phyloP scores from a whole-genome alignment of 441 rosid species.

The Pelargonium myrrhifolium region DNA sequence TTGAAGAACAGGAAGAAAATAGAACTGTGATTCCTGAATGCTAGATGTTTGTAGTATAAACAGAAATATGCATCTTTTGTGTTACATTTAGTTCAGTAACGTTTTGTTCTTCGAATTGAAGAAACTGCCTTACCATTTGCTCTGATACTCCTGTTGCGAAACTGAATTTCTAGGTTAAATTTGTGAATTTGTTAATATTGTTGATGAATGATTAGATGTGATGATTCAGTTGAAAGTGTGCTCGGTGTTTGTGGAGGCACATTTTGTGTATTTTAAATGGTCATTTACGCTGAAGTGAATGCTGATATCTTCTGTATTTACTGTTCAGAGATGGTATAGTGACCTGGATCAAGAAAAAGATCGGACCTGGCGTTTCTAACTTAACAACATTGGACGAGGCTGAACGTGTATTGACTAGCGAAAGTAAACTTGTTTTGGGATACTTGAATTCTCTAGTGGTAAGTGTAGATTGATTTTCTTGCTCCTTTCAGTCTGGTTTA shows the following conservation, averaged over 20 bases:
- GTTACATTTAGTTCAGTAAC: neutral
- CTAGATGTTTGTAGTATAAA: neutral
- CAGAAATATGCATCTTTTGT: neutral
- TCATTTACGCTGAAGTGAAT: neutral
- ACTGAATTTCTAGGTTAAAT: neutral
- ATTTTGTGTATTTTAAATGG: neutral
- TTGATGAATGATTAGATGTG: neutral
- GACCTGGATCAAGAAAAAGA: conserved; percentile 94
- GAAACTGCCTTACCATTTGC: no score
- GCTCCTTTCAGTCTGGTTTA: neutral
- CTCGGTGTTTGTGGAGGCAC: neutral
- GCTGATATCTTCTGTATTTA: neutral
- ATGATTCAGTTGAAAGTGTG: neutral
- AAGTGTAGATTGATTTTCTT: conserved; percentile 16
- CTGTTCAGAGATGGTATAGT: conserved; percentile 30
- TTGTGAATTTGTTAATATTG: neutral
- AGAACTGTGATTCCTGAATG: neutral
- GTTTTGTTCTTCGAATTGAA: neutral
- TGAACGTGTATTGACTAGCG: conserved; percentile 67
- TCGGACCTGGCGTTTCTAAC: conserved; percentile 73
- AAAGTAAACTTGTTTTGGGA: conserved; percentile 70
- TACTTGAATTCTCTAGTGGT: conserved; percentile 82
- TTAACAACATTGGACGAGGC: conserved; percentile 78
- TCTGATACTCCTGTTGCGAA: neutral
- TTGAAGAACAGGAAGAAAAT: neutral